These are phyloP conservation scores for Spinellus fusiger DNA, from an alignment of 192 early-diverging fungal species.

Conservation along the genomic window DNA sequence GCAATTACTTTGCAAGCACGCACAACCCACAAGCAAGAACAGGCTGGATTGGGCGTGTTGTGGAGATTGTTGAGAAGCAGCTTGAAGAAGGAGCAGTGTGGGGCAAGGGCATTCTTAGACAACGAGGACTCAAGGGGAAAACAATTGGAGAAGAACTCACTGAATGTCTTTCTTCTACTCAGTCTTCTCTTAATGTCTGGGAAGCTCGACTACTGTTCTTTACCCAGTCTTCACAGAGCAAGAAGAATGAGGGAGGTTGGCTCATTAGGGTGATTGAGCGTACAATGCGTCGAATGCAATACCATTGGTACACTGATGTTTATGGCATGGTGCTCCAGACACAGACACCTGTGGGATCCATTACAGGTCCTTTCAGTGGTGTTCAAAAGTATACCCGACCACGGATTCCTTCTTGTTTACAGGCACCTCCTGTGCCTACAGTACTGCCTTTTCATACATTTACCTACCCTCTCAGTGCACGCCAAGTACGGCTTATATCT, in stretches of 20 bases:
- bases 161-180: not conserved
- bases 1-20: conserved; percentile 18
- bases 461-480: conserved; percentile 79
- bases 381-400: conserved; percentile 12
- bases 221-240: not conserved
- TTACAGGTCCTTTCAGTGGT: not conserved
- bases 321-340: conserved; percentile 14
- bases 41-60: conserved; percentile 72
- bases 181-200: not conserved
- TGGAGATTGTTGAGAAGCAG: conserved; percentile 75
- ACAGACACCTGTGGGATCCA: not conserved
- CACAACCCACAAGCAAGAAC: conserved; percentile 12
- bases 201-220: not conserved
- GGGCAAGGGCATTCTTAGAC: conserved; percentile 50
- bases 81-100: conserved; percentile 56
- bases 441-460: conserved; percentile 95
- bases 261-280: conserved; percentile 60
- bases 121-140: not conserved
- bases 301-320: conserved; percentile 58
- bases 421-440: conserved; percentile 66
- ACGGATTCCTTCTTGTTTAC: conserved; percentile 21
- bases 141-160: conserved; percentile 6
- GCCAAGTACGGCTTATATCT: conserved; percentile 81
- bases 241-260: conserved; percentile 69
- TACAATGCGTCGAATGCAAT: conserved; percentile 51